phyloP scores from a whole-genome alignment of 23 red algal species.

The Gracilariopsis chorda region DNA sequence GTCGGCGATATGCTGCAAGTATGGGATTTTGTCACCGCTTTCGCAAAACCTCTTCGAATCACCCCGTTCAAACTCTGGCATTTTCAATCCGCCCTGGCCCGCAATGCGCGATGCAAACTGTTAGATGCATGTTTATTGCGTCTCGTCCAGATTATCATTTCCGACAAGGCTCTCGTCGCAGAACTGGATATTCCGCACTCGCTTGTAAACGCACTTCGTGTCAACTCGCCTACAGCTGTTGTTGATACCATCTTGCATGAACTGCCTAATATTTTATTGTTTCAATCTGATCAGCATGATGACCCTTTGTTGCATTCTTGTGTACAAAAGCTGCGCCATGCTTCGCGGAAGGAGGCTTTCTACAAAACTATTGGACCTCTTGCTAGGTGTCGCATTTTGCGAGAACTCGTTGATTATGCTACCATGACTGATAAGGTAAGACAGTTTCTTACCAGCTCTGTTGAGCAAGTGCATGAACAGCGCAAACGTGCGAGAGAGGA shows the following conservation, averaged over 20 bases:
- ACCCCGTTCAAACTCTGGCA: conserved; percentile 55
- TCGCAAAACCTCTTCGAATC: conserved; percentile 32
- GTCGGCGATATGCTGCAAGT: conserved; percentile 56
- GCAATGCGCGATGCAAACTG: conserved; percentile 5
- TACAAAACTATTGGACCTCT: conserved; percentile 18
- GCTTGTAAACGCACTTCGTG: not conserved
- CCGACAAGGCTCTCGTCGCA: conserved; percentile 32
- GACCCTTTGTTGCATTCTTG: not conserved
- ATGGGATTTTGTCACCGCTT: conserved; percentile 62
- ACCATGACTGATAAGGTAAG: conserved; percentile 48
- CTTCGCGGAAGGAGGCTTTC: conserved; percentile 41
- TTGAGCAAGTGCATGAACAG: conserved; percentile 52
- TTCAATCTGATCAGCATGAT: conserved; percentile 47
- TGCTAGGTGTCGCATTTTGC: conserved; percentile 30
- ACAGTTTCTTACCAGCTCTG: conserved; percentile 5
- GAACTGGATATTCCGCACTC: conserved; percentile 50
- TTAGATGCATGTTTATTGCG: conserved; percentile 40
- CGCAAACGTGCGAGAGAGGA: conserved; percentile 44
- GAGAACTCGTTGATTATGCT: conserved; percentile 66
- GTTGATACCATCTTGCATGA: conserved; percentile 24
- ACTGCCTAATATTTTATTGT: conserved; percentile 51
- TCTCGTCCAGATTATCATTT: conserved; percentile 33
- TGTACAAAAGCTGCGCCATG: conserved; percentile 40
- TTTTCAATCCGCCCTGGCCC: conserved; percentile 33
- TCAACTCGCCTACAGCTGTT: not conserved